These are phyloP conservation scores for Vachellia collinsii DNA, from an alignment of 306 rosid species.

Conservation along the genomic window DNA sequence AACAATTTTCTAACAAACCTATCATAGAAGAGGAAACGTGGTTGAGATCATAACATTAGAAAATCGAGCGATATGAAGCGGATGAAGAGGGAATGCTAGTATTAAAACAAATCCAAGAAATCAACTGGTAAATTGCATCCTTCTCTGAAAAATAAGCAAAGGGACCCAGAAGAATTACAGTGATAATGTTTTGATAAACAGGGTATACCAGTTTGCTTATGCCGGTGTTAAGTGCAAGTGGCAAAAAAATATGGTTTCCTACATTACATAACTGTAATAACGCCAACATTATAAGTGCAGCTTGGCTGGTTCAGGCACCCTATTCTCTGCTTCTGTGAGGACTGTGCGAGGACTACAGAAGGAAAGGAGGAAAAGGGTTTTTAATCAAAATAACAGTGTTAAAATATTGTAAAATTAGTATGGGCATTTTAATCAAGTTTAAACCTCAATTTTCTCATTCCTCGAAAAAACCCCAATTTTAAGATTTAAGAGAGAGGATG, in stretches of 20 bases:
- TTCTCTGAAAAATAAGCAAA: conserved; percentile 59
- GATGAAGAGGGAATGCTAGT: not conserved
- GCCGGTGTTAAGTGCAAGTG: conserved; percentile 63
- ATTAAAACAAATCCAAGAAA: conserved; percentile 1
- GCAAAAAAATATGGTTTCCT: conserved; percentile 58
- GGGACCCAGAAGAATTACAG: conserved; percentile 52
- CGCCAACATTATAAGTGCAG: conserved; percentile 55
- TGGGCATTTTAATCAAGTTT: too few relatives aligned
- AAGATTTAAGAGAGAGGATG: too few relatives aligned
- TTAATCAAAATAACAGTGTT: too few relatives aligned
- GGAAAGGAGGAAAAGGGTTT: too few relatives aligned
- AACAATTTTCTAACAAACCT: too few relatives aligned
- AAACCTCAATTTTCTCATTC: too few relatives aligned
- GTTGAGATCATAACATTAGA: not conserved
- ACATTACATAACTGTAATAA: conserved; percentile 56
- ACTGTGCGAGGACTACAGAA: too few relatives aligned
- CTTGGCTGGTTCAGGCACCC: conserved; percentile 50
- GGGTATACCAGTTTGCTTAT: conserved; percentile 69
- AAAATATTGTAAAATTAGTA: too few relatives aligned
- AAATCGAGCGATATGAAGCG: conserved; percentile 26
- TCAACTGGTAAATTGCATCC: conserved; percentile 42
- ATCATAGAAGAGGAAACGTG: too few relatives aligned
- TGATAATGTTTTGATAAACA: conserved; percentile 56
- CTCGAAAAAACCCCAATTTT: too few relatives aligned
- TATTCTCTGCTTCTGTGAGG: conserved; percentile 20